Evolutionary conservation across 2,329 filamentous ascomycete genomes (phyloP), one percentile per base, ranked within the genome.

Genomic region (Penicillium griseofulvum): DNA sequence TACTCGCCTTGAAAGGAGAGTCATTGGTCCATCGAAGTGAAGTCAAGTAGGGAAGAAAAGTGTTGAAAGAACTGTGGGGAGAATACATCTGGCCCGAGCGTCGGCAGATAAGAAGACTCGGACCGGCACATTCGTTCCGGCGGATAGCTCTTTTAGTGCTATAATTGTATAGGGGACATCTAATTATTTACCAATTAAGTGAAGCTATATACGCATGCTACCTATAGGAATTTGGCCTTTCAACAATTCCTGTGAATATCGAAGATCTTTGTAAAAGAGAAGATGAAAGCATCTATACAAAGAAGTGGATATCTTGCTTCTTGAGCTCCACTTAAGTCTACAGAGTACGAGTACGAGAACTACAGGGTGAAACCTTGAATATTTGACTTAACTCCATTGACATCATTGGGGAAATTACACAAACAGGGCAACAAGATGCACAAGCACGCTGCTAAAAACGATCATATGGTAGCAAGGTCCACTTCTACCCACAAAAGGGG

Each of bases 1-100:
- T 63, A 71, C 70, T 66, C 71, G 70, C 70, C 69, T 72, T 64
- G 68, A 64, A 65, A 65, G 60, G 61, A 68, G 58, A 71, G 69
- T 75, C 74, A 76, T 76, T 67, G 64, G 60, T 55, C 60, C 63
- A 65, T 65, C 48, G 59, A 59, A 60, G 63, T 47, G 34, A 6
- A 69, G 67, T 60, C 57, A 60, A 58, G 22, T 22, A 45, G 34
- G 51, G 57, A 44, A 50, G 52, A 47, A 59, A 52, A 58, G 36
- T 24, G 53, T 49, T 53, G 53, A 55, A 55, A 42, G 48, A 29
- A 56, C 26, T 29, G 61, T 61, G 55, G 59, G 59, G 55, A 49
- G 42, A 48, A 47, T 34, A 39, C n/a, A 19, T 17, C 44, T 55
- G 60, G 60, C 57, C 62, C 62, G 62, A 60, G 62, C 63, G 59